Evolutionary conservation across 176 grass and related monocot genomes (phyloP), one percentile per base, ranked within the genome.

Genomic region (Carex scoparia): DNA sequence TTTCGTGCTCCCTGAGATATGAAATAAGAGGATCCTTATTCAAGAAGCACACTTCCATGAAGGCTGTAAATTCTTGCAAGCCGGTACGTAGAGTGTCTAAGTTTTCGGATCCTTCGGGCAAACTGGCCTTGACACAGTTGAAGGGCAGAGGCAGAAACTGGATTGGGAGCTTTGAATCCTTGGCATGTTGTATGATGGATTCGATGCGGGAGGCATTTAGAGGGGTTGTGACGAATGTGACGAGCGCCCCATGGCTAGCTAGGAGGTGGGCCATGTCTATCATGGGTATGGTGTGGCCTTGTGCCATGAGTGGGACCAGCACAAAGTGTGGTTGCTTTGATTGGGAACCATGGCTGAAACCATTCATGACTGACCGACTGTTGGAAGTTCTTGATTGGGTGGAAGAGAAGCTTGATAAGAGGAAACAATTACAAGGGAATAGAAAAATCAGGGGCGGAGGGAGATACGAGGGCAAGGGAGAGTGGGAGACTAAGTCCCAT

Each of bases 271-370:
- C 86, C 69, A 88, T 37, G 86, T 88, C 86, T 19, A 80, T 32
- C 81, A 88, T 88, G 10, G 87, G 82, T 76, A 88, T 84, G 28
- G 80, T 88, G 61, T 88, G 87, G 28, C 87, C 82, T 80, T 80
- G 87, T 16, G 82, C 82, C 44, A 88, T 66, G 38, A 88, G 60
- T 11, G 87, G 82, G 10, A 88, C 61, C 31, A 88, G 46, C 11
- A 88, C 82, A 68, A 84, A 88, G 61, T 88, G 87, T 80, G 65
- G 64, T 61, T 87, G 64, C 53, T 37, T 79, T 56, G 54, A 61
- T 81, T 58, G 63, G 14, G 67, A 49, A 69, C 65, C n/a, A 69
- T 62, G 13, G n/a, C 53, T 57, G 16, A 70, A 42, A 15, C 64
- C 31, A 67, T 61, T 62, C 16, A 68, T 81, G 15, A 46, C 3